Evolutionary conservation across 176 grass and related monocot genomes (phyloP), one percentile per base, ranked within the genome.

Genomic region (Pharus latifolius): DNA sequence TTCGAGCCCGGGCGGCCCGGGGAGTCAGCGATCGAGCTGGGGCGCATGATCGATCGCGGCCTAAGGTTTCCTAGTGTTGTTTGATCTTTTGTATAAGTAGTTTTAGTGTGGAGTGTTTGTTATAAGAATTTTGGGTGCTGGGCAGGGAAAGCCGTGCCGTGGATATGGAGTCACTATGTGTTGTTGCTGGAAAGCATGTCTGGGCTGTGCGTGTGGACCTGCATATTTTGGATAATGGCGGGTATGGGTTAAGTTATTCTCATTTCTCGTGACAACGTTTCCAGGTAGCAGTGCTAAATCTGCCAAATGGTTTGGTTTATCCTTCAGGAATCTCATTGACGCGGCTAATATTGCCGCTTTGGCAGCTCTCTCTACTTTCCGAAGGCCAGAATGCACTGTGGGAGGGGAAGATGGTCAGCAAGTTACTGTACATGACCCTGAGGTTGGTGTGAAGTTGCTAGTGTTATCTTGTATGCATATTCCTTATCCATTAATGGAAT

Each of bases 191-290:
- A 27, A 99, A 84, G 88, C 88, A 86, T 38, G 95, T 99, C 28
- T 99, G 95, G 95, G 81, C 95, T 0, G 65, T 94, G 26, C 90
- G 87, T 18, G 90, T 99, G 0, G 95, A 99, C 43, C 87, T 99
- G 82, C 95, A 99, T 49, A 99, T 99, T 67, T 79, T 99, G 74
- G 95, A 99, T 72, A 99, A 99, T 42, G 95, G 95, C 77, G 95
- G 95, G 95, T 94, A 99, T 38, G 80, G 0, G 14, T n/a, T 51
- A 57, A 56, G 53, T 26, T 2, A 28, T 77, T 73, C 11, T 42
- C 8, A 56, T 67, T 60, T 57, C 56, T 44, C 34, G 30, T 46
- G 34, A 28, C 8, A 7, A 20, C 13, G 4, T 8, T 42, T 74
- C 3, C 8, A 29, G 51, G 45, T 55, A 58, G 49, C 22, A 47